These are phyloP conservation scores for Fistulifera pelliculosa DNA, from an alignment of 108 stramenopile genomes.

Conservation along the genomic window DNA sequence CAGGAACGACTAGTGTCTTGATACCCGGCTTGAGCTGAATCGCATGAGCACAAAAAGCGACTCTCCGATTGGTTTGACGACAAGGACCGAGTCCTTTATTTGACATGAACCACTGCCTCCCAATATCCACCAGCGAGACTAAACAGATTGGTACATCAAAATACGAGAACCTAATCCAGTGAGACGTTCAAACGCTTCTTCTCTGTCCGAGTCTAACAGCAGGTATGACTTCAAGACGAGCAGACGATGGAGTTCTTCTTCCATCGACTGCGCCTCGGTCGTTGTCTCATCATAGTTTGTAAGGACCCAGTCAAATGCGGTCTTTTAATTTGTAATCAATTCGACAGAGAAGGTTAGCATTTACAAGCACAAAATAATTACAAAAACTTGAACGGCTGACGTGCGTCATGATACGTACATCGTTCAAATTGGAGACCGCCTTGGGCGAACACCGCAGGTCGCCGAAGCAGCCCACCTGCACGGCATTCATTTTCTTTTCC, in stretches of 20 bases:
- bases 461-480: no score
- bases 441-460: no score
- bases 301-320: slow-evolving; percentile 32
- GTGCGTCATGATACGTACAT: no score
- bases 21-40: slow-evolving; percentile 33
- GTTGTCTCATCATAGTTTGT: slow-evolving; percentile 11
- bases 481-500: no score
- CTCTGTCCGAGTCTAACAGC: slow-evolving; percentile 39
- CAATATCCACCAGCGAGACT: slow-evolving; percentile 53
- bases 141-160: slow-evolving; percentile 61
- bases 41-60: slow-evolving; percentile 75
- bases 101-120: slow-evolving; percentile 77
- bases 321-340: not conserved
- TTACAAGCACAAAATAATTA: no score
- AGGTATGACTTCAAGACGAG: slow-evolving; percentile 45
- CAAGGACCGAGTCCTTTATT: slow-evolving; percentile 37
- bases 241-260: slow-evolving; percentile 48
- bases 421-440: no score
- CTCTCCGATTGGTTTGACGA: slow-evolving; percentile 49
- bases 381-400: no score
- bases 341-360: no score
- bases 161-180: slow-evolving; percentile 30
- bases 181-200: slow-evolving; percentile 47
- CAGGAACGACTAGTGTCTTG: slow-evolving; percentile 46
- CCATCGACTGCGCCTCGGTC: slow-evolving; percentile 25